Conservation (phyloP, 805 yeast species). For the Hanseniaspora taiwanica region DNA sequence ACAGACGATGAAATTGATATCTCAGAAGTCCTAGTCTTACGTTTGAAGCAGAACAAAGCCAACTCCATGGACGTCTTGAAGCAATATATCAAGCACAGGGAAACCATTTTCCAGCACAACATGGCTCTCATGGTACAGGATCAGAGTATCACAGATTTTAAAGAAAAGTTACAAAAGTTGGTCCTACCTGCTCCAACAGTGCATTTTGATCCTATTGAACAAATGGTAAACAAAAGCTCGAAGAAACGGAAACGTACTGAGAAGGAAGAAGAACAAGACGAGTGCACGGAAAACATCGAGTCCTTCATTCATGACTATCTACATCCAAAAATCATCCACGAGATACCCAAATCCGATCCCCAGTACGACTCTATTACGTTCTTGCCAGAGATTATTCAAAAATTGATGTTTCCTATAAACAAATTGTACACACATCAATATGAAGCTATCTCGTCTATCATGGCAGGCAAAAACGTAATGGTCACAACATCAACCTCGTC, state of each 20-base stretch:
- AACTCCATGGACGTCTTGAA: slow-evolving; percentile 37
- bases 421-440: slow-evolving; percentile 72
- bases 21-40: slow-evolving; percentile 55
- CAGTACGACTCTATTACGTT: slow-evolving; percentile 1
- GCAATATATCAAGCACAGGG: slow-evolving; percentile 45
- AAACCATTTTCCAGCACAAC: slow-evolving; percentile 34
- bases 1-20: slow-evolving; percentile 20
- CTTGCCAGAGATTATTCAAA: slow-evolving; percentile 2
- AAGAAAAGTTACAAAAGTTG: background rate
- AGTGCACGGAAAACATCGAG: slow-evolving; percentile 1
- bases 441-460: slow-evolving; percentile 46
- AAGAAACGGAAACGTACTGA: slow-evolving; percentile 11
- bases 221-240: slow-evolving; percentile 15
- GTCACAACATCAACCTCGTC: slow-evolving; percentile 93
- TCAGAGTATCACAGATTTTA: slow-evolving; percentile 8
- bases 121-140: slow-evolving; percentile 25
- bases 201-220: slow-evolving; percentile 47
- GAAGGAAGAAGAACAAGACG: slow-evolving; percentile 1
- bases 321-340: slow-evolving; percentile 4
- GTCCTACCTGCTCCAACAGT: slow-evolving; percentile 37
- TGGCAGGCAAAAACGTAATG: slow-evolving; percentile 57
- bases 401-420: slow-evolving; percentile 12
- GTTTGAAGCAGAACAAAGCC: slow-evolving; percentile 56
- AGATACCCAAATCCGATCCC: slow-evolving; percentile 1
- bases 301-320: slow-evolving; percentile 5